A percentile compares a stretch with the other conserved stretches of the same genome.
Conservation (phyloP, 2,329 filamentous ascomycete genomes). For the Mariannaea sp. region DNA sequence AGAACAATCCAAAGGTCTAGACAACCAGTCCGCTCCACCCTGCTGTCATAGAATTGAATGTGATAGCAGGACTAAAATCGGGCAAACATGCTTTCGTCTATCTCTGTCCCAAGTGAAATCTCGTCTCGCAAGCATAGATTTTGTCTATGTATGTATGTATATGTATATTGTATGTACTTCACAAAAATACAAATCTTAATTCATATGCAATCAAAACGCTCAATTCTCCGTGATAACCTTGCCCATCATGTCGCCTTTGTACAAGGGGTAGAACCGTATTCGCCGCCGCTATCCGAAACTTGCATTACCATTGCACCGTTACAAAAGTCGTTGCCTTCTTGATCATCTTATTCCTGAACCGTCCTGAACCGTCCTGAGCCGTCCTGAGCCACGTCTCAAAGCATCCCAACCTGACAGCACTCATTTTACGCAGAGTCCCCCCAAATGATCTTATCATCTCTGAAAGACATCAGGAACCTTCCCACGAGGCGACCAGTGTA, state of each 20-base stretch:
- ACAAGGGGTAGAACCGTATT: constrained; percentile 15
- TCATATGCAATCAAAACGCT: too few species aligned
- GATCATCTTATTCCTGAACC: constrained; percentile 7
- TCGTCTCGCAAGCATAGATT: too few species aligned
- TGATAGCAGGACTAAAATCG: constrained; percentile 67
- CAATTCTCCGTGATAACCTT: constrained; percentile 4
- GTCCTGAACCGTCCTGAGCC: too few species aligned
- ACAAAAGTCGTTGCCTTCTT: constrained; percentile 23
- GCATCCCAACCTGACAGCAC: not conserved
- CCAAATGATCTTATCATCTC: constrained; percentile 55
- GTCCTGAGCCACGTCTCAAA: too few species aligned
- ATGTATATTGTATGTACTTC: too few species aligned
- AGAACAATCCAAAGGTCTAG: constrained; percentile 67
- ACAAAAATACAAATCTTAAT: constrained; percentile 2
- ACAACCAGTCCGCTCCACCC: constrained; percentile 72
- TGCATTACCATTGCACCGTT: constrained; percentile 24
- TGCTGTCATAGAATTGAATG: constrained; percentile 60
- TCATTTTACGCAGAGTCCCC: constrained; percentile 35
- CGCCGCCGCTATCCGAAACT: constrained; percentile 15
- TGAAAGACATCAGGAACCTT: constrained; percentile 61
- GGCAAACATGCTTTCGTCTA: constrained; percentile 49
- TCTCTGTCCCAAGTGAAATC: too few species aligned
- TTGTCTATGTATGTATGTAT: too few species aligned
- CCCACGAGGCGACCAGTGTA: constrained; percentile 59
- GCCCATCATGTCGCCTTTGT: constrained; percentile 10